Percentiles rank a stretch among this genome's conserved stretches.
These are phyloP conservation scores for Protea cynaroides DNA, from an alignment of 164 flowering plant species.

Conservation along the genomic window DNA sequence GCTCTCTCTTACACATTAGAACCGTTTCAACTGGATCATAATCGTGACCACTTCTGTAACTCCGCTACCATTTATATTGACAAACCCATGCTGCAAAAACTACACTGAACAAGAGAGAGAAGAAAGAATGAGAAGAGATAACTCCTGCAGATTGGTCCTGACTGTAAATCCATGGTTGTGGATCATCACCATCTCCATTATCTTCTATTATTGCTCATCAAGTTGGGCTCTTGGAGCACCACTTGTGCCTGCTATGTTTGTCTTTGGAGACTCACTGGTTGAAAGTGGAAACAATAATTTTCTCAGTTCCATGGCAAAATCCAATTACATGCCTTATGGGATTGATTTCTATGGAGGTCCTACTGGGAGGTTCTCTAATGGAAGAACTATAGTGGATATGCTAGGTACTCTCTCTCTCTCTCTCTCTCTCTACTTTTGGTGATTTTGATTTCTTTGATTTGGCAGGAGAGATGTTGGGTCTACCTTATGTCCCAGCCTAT, in stretches of 20 bases:
- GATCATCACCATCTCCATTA: neutral
- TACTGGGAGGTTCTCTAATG: conserved; percentile 68
- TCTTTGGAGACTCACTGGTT: conserved; percentile 69
- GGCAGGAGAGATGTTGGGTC: conserved; percentile 45
- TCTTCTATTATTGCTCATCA: conserved; percentile 2
- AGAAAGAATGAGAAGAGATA: neutral
- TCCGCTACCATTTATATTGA: neutral
- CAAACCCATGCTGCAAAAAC: neutral
- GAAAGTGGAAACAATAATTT: conserved; percentile 72
- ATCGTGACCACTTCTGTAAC: neutral
- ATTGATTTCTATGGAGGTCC: conserved; percentile 49
- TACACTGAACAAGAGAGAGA: neutral
- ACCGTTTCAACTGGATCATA: neutral
- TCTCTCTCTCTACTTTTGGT: neutral
- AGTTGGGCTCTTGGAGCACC: conserved; percentile 8
- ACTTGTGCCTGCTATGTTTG: conserved; percentile 57
- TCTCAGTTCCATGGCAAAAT: conserved; percentile 49
- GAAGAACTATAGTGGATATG: conserved; percentile 49
- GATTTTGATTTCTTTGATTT: neutral
- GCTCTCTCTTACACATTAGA: neutral
- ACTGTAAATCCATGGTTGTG: neutral
- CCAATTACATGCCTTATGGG: conserved; percentile 69
- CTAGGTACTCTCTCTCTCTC: conserved; percentile 31
- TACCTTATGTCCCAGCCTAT: conserved; percentile 39
- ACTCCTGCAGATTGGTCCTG: neutral